These are phyloP conservation scores for Mycena latifolia DNA, from an alignment of 768 basidiomycete genomes.

Conservation along the genomic window DNA sequence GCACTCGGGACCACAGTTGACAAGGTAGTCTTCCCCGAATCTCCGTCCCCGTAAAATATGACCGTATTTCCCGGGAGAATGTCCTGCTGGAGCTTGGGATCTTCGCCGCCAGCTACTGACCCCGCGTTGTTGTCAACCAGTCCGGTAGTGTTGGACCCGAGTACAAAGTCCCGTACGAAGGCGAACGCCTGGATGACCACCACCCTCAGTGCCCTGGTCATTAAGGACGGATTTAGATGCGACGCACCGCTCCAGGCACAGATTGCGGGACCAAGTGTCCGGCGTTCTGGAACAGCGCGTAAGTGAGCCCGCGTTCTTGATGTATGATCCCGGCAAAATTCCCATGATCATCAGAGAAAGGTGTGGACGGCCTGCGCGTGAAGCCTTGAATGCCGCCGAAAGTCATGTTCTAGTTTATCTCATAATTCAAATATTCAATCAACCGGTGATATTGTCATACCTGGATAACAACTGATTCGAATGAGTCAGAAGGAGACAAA, in stretches of 20 bases:
- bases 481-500: background rate
- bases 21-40: slow-evolving; percentile 44
- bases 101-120: slow-evolving; percentile 60
- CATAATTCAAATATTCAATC: background rate
- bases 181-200: slow-evolving; percentile 50
- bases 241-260: slow-evolving; percentile 34
- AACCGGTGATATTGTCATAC: slow-evolving; percentile 42
- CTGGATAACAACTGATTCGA: slow-evolving; percentile 48
- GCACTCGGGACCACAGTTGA: slow-evolving; percentile 51
- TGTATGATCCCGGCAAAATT: slow-evolving; percentile 62
- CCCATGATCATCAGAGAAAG: slow-evolving; percentile 59
- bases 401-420: slow-evolving; percentile 60
- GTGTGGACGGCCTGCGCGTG: slow-evolving; percentile 58
- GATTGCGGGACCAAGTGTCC: slow-evolving; percentile 35
- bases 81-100: slow-evolving; percentile 47
- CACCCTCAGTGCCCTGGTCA: background rate
- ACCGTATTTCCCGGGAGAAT: slow-evolving; percentile 54
- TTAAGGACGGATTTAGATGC: background rate
- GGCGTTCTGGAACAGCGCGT: slow-evolving; percentile 29
- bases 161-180: slow-evolving; percentile 61
- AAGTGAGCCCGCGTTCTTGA: slow-evolving; percentile 62
- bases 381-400: slow-evolving; percentile 69
- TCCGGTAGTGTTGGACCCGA: slow-evolving; percentile 62
- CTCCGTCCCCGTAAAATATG: slow-evolving; percentile 55
- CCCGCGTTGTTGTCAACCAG: slow-evolving; percentile 47